Evolutionary conservation across 108 stramenopile species (phyloP).

Genomic region (Cyclostephanos tholiformis): DNA sequence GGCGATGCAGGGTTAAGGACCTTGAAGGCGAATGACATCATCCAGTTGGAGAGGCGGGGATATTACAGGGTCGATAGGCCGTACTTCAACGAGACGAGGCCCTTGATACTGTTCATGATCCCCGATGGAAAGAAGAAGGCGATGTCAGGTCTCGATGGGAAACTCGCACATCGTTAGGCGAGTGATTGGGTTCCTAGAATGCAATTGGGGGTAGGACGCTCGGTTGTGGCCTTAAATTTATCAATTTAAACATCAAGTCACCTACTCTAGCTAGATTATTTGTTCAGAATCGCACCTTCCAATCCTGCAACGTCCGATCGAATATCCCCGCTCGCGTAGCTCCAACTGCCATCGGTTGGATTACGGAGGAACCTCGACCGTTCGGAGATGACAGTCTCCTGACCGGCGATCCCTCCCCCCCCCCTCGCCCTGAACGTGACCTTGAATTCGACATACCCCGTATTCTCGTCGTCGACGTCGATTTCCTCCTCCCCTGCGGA

Average conservation of each 20-base stretch:
- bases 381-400: constrained; percentile 65
- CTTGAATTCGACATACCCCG: constrained; percentile 64
- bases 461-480: constrained; percentile 41
- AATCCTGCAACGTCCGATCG: constrained; percentile 59
- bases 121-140: constrained; percentile 97
- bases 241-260: background rate
- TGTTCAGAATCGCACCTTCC: constrained; percentile 56
- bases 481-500: constrained; percentile 40
- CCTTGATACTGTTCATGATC: constrained; percentile 91
- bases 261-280: constrained; percentile 1
- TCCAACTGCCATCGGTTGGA: constrained; percentile 51
- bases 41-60: constrained; percentile 98
- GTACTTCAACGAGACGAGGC: constrained; percentile 84
- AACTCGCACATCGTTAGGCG: constrained; percentile 83
- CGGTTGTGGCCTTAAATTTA: background rate
- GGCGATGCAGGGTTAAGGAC: constrained; percentile 85
- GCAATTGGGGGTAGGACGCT: too few relatives aligned
- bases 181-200: background rate
- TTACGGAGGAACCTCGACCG: constrained; percentile 59
- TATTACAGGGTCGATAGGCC: constrained; percentile 93
- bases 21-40: constrained; percentile 86
- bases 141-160: constrained; percentile 90
- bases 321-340: constrained; percentile 74
- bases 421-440: constrained; percentile 50
- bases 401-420: constrained; percentile 22